Base-by-base conservation (phyloP, 2,329 filamentous ascomycete genomes). In the Zymoseptoria tritici region DNA sequence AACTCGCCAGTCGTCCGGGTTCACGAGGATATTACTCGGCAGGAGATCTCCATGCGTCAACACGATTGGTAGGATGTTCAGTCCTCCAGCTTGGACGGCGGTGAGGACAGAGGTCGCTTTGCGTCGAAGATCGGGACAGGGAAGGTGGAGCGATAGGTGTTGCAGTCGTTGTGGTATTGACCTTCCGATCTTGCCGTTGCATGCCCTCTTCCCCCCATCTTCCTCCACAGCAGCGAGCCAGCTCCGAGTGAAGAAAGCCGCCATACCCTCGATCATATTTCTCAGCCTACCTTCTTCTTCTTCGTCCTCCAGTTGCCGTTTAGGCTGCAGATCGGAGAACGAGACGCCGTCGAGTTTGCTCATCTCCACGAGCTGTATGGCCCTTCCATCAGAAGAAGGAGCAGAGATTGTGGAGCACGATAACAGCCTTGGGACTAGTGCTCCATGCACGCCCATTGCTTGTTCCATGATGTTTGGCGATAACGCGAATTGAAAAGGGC, bases 1-100 rank as follows among this genome's bases (percentile, higher is more conserved):
- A 7, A 87, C 67, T 2, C 65, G 57, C 57, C 80, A 81, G 0
- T 76, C 76, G 1, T 71, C 58, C 0, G 72, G 66, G 56, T 79
- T 72, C 0, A 85, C 75, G 67, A 86, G 77, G 51, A 87, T 77
- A 60, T 87, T 87, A 2, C 76, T 76, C 0, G 82, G 76, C 0
- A 84, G 72, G 4, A 87, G 71, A 65, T 88, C 85, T 0, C 85
- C 85, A 57, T 87, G 85, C 5, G 79, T 85, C 9, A 87, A 69
- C 3, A 80, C 78, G 73, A 83, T 81, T 0, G 83, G 82, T 3
- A 84, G 71, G 6, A 58, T 59, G 59, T 68, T 60, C 56, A 70
- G 58, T 9, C 24, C 59, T 46, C 63, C 67, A 13, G n/a, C 4
- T 9, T 62, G 29, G 11, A 67, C 52, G 11, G 46, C 52, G n/a